These are phyloP conservation scores for Alloteropsis angusta DNA, from an alignment of 202 grass and related monocot species.

Conservation along the genomic window DNA sequence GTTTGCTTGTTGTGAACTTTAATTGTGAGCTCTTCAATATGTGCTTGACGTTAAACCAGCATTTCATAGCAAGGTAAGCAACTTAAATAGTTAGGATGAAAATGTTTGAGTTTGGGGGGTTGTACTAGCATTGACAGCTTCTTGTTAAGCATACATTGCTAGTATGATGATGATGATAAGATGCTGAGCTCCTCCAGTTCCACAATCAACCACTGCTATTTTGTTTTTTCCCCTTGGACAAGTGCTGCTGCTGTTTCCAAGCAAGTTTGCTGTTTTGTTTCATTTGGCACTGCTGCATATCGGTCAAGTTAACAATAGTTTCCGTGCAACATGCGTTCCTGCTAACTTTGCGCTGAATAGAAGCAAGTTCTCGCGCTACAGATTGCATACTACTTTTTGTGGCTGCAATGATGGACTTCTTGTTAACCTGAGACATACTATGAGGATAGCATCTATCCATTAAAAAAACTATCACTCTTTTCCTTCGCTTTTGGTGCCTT, in stretches of 20 bases:
- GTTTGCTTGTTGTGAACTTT: not conserved
- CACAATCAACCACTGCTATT: not conserved
- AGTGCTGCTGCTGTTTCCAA: not conserved
- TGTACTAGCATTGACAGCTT: not conserved
- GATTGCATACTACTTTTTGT: not conserved
- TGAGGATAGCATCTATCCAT: slow-evolving; percentile 33
- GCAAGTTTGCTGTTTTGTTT: not conserved
- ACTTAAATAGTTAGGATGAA: not conserved
- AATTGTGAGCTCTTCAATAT: not conserved
- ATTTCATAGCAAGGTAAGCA: not conserved
- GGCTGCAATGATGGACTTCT: slow-evolving; percentile 43
- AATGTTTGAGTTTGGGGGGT: no score
- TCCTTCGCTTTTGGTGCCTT: not conserved
- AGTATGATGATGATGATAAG: not conserved
- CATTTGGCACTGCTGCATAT: not conserved
- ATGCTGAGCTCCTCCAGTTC: slow-evolving; percentile 31
- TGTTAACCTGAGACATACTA: slow-evolving; percentile 37
- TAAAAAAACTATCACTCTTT: slow-evolving; percentile 11
- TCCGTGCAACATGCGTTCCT: not conserved
- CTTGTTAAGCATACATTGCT: not conserved
- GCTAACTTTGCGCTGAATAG: not conserved
- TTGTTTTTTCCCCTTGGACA: not conserved
- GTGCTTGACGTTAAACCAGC: not conserved
- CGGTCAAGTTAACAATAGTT: no score
- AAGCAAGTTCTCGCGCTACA: no score